Conservation (phyloP, 495 filamentous ascomycete genomes). For the Penicillium roqueforti region DNA sequence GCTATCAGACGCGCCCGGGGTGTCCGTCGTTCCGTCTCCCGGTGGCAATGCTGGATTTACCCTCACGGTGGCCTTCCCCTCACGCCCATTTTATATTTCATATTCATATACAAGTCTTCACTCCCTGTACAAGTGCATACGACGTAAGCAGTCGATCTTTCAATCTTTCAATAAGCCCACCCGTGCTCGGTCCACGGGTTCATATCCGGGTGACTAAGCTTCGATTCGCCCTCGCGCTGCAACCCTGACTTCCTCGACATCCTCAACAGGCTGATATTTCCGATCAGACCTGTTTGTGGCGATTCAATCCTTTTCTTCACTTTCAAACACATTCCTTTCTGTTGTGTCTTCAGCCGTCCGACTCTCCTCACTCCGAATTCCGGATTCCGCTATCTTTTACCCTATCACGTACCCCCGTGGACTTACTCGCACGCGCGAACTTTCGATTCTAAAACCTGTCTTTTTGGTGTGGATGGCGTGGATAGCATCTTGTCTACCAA, state of each 20-base stretch:
- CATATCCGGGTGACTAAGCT: slow-evolving; percentile 7
- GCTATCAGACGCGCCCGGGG: slow-evolving; percentile 3
- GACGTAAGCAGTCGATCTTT: slow-evolving; percentile 8
- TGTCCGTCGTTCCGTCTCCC: slow-evolving; percentile 5
- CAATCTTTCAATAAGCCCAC: not conserved
- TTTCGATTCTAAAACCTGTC: slow-evolving; percentile 3
- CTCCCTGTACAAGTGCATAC: not conserved
- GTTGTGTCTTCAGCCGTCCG: not conserved
- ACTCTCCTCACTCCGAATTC: not conserved
- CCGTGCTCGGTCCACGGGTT: not conserved
- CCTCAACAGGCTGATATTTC: slow-evolving; percentile 6
- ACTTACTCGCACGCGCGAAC: slow-evolving; percentile 18
- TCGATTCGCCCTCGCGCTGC: not conserved
- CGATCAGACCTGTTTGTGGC: slow-evolving; percentile 9
- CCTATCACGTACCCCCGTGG: not conserved
- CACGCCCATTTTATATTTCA: not conserved
- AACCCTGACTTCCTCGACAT: not conserved
- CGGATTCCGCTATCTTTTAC: slow-evolving; percentile 5
- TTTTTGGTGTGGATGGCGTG: slow-evolving; percentile 21
- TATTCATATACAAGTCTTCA: not conserved
- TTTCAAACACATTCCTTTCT: slow-evolving; percentile 1
- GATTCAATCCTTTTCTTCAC: not conserved
- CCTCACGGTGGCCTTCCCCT: not conserved
- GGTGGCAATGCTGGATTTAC: slow-evolving; percentile 3
- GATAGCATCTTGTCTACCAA: not conserved